These are phyloP conservation scores for Ogataea philodendri DNA, from an alignment of 805 yeast genomes.

Conservation along the genomic window DNA sequence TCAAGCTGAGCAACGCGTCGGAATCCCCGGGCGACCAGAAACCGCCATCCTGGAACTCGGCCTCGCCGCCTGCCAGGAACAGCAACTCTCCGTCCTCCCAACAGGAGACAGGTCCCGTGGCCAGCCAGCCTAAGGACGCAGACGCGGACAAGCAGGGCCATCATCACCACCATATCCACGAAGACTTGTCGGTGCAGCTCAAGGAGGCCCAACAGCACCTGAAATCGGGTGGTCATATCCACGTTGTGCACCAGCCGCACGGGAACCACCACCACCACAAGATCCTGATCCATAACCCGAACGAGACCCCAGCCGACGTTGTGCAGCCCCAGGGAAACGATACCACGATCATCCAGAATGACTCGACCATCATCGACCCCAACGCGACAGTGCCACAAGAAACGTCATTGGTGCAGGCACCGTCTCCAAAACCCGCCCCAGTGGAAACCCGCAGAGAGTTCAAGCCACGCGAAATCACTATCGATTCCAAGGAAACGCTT, in stretches of 20 bases:
- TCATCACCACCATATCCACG: constrained; percentile 31
- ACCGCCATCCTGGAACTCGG: constrained; percentile 12
- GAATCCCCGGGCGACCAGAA: constrained; percentile 7
- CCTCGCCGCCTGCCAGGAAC: constrained; percentile 10
- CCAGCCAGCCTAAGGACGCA: background rate
- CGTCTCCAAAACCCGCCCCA: constrained; percentile 7
- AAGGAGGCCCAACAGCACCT: constrained; percentile 28
- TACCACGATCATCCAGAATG: constrained; percentile 28
- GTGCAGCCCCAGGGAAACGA: constrained; percentile 20
- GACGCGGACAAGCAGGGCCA: constrained; percentile 20
- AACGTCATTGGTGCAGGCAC: constrained; percentile 9
- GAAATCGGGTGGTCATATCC: constrained; percentile 30
- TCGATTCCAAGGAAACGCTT: constrained; percentile 41
- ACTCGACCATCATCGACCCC: constrained; percentile 28
- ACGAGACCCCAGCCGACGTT: constrained; percentile 10
- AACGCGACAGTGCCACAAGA: constrained; percentile 23
- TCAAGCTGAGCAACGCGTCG: constrained; percentile 10
- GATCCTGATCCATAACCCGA: constrained; percentile 28
- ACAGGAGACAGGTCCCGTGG: constrained; percentile 1
- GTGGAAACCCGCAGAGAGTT: background rate
- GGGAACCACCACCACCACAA: constrained; percentile 32
- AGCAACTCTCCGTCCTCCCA: constrained; percentile 7
- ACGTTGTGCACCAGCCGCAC: constrained; percentile 31
- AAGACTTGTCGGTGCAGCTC: constrained; percentile 23
- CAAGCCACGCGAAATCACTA: constrained; percentile 18